Percentiles rank a stretch among this genome's conserved stretches.
phyloP scores from a whole-genome alignment of 768 basidiomycete species.

The Porpolomopsis calyptriformis region DNA sequence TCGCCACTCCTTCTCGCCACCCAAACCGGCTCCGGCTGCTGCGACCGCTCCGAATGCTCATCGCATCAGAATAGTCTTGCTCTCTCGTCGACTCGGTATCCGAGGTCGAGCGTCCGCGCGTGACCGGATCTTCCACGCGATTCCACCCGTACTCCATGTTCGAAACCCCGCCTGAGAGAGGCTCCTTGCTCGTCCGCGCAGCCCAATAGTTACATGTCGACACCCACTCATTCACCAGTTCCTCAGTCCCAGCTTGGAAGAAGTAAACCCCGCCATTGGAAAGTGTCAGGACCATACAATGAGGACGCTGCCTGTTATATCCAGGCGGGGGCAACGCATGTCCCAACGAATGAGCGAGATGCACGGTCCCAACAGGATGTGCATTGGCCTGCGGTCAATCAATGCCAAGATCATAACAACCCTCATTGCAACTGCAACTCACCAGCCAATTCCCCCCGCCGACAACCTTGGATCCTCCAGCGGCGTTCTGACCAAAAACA shows the following conservation, averaged over 20 bases:
- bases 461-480: slow-evolving; percentile 53
- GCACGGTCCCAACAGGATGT: slow-evolving; percentile 67
- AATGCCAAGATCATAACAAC: slow-evolving; percentile 1
- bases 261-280: slow-evolving; percentile 88
- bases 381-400: slow-evolving; percentile 57
- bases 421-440: slow-evolving; percentile 23
- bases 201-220: slow-evolving; percentile 99
- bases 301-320: slow-evolving; percentile 80
- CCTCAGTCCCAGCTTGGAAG: slow-evolving; percentile 97
- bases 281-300: slow-evolving; percentile 90
- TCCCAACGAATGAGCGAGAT: slow-evolving; percentile 79
- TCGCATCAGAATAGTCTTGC: slow-evolving; percentile 46
- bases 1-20: slow-evolving; percentile 58
- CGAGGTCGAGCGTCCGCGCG: slow-evolving; percentile 43
- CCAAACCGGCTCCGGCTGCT: slow-evolving; percentile 67
- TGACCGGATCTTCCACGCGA: slow-evolving; percentile 47
- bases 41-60: slow-evolving; percentile 67
- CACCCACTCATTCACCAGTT: slow-evolving; percentile 98
- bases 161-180: slow-evolving; percentile 88
- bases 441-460: slow-evolving; percentile 99
- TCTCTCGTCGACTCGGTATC: slow-evolving; percentile 43
- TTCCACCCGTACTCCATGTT: slow-evolving; percentile 99
- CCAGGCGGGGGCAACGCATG: slow-evolving; percentile 85
- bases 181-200: slow-evolving; percentile 89
- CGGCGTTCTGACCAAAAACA: slow-evolving; percentile 70